Evolutionary conservation across 768 basidiomycete species (phyloP), one percentile per base, ranked within the genome.

Genomic region (Lyophyllum shimeji): DNA sequence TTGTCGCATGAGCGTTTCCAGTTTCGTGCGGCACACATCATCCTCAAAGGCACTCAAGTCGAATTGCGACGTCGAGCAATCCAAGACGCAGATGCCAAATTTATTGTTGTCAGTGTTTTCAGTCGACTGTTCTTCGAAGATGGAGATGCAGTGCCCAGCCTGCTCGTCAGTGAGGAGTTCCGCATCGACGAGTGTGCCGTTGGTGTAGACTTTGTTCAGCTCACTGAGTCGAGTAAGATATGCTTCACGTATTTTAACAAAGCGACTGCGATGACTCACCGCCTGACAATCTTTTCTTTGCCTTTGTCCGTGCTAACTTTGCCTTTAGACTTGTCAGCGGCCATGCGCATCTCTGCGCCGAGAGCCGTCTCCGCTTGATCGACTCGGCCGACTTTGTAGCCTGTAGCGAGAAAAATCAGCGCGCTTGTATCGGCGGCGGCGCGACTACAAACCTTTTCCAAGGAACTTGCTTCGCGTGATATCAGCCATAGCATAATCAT

Each of bases 311-410:
- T 83, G 39, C 78, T 81, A 23, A 75, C 75, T 62, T 83, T 86
- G 9, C 76, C 75, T 58, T 82, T 79, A 46, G 72, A 71, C 69
- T 85, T 87, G 20, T 82, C 84, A 7, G 85, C 87, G 20, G 92
- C 91, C 57, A 90, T 70, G 25, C 96, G 88, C 91, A 98, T 96
- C 71, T 98, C 96, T 20, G 93, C 93, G 21, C 96, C 97, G 11
- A 99, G 86, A 0, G 95, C 95, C 0, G 97, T 99, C 74, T 99
- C 97, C 0, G 89, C 85, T 70, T 99, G 97, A 66, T 98, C 96
- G 17, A 99, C 97, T 12, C 92, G 87, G 7, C 97, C 97, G 50
- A 99, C 93, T 71, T 95, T 95, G 74, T 95, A 90, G 0, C 93
- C 91, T 89, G 50, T 12, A 56, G 3, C 9, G 7, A 18, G 23